Percentiles rank a stretch among this genome's conserved stretches.
These are phyloP conservation scores for Salix arbutifolia DNA, from an alignment of 345 rosid genomes.

Conservation along the genomic window DNA sequence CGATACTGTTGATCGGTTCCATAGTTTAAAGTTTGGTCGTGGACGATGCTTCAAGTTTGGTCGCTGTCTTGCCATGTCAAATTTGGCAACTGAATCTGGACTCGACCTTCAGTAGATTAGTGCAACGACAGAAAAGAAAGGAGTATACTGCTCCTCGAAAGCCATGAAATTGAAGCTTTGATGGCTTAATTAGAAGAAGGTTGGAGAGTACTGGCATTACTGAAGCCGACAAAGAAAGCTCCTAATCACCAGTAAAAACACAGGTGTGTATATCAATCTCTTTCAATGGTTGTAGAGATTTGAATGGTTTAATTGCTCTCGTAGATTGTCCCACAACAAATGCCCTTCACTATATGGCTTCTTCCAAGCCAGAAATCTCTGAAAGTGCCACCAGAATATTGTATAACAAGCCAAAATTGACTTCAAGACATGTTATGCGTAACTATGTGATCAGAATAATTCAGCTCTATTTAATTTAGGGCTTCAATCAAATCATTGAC, in stretches of 20 bases:
- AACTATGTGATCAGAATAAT: not conserved
- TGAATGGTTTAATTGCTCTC: not conserved
- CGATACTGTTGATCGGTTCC: not conserved
- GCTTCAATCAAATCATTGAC: not conserved
- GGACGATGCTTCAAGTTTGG: not conserved
- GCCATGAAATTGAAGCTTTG: not conserved
- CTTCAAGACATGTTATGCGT: not conserved
- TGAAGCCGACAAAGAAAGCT: not conserved
- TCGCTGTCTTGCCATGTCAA: not conserved
- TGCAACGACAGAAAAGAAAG: not conserved
- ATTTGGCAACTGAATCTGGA: not conserved
- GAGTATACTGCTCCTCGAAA: not conserved
- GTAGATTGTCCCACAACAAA: not conserved
- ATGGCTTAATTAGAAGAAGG: not conserved
- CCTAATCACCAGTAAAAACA: not conserved
- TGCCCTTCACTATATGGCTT: not conserved
- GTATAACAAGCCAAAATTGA: not conserved
- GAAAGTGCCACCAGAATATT: not conserved
- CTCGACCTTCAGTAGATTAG: not conserved
- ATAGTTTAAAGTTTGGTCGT: too few relatives aligned
- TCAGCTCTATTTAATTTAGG: not conserved
- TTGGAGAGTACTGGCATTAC: not conserved
- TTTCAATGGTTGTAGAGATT: not conserved
- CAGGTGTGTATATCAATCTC: not conserved
- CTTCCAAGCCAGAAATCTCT: constrained; percentile 2